phyloP scores from a whole-genome alignment of 2,329 filamentous ascomycete species.

The Aspergillus ustus region DNA sequence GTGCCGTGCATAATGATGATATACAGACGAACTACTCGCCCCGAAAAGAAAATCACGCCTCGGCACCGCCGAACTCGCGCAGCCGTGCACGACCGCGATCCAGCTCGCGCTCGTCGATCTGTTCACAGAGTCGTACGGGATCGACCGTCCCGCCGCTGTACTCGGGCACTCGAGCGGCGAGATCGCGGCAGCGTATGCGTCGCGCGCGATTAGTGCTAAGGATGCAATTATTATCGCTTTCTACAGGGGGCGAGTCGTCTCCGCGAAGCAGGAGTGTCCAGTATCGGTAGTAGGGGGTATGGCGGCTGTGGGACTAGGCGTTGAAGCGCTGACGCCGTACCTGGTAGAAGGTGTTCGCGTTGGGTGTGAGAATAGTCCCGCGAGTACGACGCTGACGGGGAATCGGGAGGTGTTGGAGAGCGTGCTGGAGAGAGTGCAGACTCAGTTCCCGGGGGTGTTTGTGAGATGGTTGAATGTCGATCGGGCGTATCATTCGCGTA shows the following conservation, averaged over 20 bases:
- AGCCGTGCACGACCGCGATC: conserved; percentile 45
- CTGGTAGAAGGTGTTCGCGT: conserved; percentile 5
- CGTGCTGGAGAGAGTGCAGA: background rate
- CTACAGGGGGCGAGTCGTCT: conserved; percentile 11
- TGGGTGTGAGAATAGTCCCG: conserved; percentile 30
- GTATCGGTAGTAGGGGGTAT: conserved; percentile 14
- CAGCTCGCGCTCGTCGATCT: conserved; percentile 54
- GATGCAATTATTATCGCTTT: conserved; percentile 18
- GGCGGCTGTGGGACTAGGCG: conserved; percentile 19
- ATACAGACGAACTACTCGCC: background rate
- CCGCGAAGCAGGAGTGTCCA: background rate
- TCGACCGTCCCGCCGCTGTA: conserved; percentile 46
- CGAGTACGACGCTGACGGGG: conserved; percentile 30
- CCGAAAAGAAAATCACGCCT: background rate
- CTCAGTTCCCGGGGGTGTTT: background rate
- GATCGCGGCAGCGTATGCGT: conserved; percentile 54
- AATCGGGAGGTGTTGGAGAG: background rate
- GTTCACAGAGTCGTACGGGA: conserved; percentile 47
- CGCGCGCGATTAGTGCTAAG: conserved; percentile 30
- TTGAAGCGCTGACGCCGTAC: background rate
- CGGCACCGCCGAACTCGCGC: background rate
- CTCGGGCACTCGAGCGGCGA: conserved; percentile 57
- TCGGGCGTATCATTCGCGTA: background rate
- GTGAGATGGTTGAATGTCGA: background rate
- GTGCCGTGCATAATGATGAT: no score